phyloP scores from a whole-genome alignment of 1,139 yeast genomes.

The Magnusiomyces tetraspermus region DNA sequence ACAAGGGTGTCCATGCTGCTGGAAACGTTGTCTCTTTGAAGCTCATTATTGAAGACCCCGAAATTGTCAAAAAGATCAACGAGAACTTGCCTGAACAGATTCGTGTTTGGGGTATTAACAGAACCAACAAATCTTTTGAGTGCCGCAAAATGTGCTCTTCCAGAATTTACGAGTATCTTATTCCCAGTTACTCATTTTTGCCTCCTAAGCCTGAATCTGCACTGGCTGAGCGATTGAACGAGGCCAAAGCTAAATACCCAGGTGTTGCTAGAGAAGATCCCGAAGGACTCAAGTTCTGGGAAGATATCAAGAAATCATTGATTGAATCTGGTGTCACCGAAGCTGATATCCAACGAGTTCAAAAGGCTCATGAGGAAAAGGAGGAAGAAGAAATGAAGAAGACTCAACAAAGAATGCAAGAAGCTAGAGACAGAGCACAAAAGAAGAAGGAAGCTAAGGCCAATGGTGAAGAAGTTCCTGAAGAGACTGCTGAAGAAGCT shows the following conservation, averaged over 20 bases:
- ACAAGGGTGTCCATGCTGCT: conserved; percentile 98
- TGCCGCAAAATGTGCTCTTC: conserved; percentile 94
- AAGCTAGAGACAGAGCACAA: conserved; percentile 24
- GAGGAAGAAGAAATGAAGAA: conserved; percentile 18
- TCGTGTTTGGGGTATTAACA: conserved; percentile 84
- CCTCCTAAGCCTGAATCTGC: conserved; percentile 78
- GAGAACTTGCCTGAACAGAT: conserved; percentile 70
- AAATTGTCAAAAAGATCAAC: conserved; percentile 66
- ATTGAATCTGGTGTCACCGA: conserved; percentile 26
- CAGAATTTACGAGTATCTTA: conserved; percentile 82
- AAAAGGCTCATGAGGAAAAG: conserved; percentile 28
- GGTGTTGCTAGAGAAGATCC: conserved; percentile 51
- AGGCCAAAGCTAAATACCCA: conserved; percentile 47
- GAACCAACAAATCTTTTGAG: conserved; percentile 86
- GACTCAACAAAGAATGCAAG: conserved; percentile 22
- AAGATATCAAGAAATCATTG: conserved; percentile 33
- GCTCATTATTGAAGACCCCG: conserved; percentile 80
- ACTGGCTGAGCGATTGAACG: conserved; percentile 49
- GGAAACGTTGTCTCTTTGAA: conserved; percentile 88
- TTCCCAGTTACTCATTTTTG: conserved; percentile 81
- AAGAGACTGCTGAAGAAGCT: conserved; percentile 22
- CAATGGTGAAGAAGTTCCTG: conserved; percentile 23
- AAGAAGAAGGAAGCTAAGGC: conserved; percentile 8
- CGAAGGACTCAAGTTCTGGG: conserved; percentile 74
- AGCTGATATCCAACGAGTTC: conserved; percentile 33